These are phyloP conservation scores for Xylariaceae sp. DNA, from an alignment of 2,329 filamentous ascomycete species.

Conservation along the genomic window DNA sequence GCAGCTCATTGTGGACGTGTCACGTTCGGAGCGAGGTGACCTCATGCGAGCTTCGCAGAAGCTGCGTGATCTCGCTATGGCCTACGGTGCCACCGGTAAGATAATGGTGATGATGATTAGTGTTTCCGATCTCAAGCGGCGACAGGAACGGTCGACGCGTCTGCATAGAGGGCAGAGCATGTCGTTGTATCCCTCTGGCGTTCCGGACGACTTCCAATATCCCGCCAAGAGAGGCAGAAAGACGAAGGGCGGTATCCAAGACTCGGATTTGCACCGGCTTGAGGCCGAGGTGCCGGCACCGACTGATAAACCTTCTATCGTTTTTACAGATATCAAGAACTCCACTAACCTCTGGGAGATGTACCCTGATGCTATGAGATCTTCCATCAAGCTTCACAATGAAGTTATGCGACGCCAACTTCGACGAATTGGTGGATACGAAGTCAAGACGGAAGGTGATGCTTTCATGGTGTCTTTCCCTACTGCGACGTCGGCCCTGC, in stretches of 20 bases:
- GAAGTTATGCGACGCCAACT: conserved; percentile 92
- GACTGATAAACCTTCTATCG: conserved; percentile 83
- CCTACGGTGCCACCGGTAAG: conserved; percentile 88
- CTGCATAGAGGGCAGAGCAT: conserved; percentile 73
- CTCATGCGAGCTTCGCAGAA: conserved; percentile 95
- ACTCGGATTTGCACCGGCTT: conserved; percentile 80
- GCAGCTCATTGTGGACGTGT: conserved; percentile 86
- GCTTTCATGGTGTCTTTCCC: conserved; percentile 99
- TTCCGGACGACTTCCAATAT: conserved; percentile 66
- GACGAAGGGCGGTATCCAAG: conserved; percentile 60
- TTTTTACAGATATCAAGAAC: conserved; percentile 99
- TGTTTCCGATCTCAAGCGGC: conserved; percentile 81
- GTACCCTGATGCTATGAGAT: conserved; percentile 90
- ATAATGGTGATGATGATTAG: conserved; percentile 99
- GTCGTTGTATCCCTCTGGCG: conserved; percentile 72
- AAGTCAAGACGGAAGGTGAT: conserved; percentile 99
- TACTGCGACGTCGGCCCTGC: conserved; percentile 84
- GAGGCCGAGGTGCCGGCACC: conserved; percentile 89
- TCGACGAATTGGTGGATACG: conserved; percentile 89
- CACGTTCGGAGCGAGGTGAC: conserved; percentile 77
- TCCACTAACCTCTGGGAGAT: conserved; percentile 95
- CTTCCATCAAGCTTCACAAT: conserved; percentile 95
- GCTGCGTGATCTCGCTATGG: conserved; percentile 88
- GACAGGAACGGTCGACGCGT: conserved; percentile 63
- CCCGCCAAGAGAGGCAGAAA: conserved; percentile 58